Evolutionary conservation across 2,329 filamentous ascomycete species (phyloP).

Genomic region (Colletotrichum godetiae): DNA sequence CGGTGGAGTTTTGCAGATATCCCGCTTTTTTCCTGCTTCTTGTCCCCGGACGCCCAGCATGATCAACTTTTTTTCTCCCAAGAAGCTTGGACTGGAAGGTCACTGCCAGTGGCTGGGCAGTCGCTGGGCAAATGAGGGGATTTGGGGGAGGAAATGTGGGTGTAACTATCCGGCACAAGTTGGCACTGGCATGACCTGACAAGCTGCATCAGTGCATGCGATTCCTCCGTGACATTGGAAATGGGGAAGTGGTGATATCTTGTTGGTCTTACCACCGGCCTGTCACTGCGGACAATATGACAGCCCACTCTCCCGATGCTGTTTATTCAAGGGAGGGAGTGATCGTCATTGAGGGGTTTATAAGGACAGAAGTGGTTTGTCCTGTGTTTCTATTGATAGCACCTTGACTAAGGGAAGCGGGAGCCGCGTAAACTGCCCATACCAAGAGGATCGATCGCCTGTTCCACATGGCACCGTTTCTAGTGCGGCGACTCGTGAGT

Average conservation of each 20-base stretch:
- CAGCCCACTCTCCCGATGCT: background rate
- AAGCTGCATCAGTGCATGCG: too few species aligned
- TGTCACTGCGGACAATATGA: background rate
- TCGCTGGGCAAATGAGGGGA: background rate
- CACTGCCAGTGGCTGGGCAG: background rate
- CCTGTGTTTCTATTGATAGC: constrained; percentile 1
- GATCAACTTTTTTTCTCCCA: background rate
- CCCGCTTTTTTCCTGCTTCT: background rate
- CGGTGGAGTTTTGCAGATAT: background rate
- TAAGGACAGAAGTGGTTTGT: background rate
- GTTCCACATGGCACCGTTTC: background rate
- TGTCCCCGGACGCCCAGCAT: background rate
- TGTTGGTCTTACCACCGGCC: background rate
- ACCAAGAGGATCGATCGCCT: background rate
- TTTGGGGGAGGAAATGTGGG: background rate
- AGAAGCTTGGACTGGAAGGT: background rate
- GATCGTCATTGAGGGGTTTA: background rate
- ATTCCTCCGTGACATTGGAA: constrained; percentile 6
- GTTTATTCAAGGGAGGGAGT: background rate
- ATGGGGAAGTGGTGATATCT: constrained; percentile 20
- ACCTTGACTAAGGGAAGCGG: background rate
- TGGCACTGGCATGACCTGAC: background rate
- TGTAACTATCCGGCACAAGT: background rate
- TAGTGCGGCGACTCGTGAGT: background rate
- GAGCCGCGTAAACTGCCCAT: background rate